phyloP scores from a whole-genome alignment of 805 yeast species.

The Sungouiozyma intestinalis region DNA sequence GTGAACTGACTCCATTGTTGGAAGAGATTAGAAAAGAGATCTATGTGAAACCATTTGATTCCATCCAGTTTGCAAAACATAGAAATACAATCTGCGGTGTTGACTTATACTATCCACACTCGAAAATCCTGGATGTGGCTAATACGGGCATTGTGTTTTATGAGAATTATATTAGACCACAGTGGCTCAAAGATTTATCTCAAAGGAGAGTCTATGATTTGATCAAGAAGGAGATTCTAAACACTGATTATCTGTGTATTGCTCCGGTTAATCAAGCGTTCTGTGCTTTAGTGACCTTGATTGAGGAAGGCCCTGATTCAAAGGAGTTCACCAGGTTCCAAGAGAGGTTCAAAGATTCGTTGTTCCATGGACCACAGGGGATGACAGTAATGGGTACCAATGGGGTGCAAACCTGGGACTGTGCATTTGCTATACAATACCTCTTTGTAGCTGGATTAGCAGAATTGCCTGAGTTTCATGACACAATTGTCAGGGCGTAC shows the following conservation, averaged over 20 bases:
- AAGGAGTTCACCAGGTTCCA: conserved; percentile 44
- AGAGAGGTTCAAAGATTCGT: conserved; percentile 58
- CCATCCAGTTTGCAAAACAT: conserved; percentile 57
- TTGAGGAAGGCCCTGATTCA: conserved; percentile 64
- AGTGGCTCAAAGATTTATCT: conserved; percentile 49
- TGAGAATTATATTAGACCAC: conserved; percentile 67
- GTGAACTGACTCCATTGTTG: conserved; percentile 56
- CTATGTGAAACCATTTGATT: conserved; percentile 53
- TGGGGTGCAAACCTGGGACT: conserved; percentile 97
- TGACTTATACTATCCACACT: conserved; percentile 90
- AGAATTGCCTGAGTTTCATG: conserved; percentile 52
- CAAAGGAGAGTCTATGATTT: conserved; percentile 48
- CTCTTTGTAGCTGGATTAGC: conserved; percentile 71
- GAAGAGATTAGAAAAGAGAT: conserved; percentile 64
- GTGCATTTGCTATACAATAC: conserved; percentile 82
- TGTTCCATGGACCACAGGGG: conserved; percentile 84
- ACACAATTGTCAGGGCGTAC: conserved; percentile 54
- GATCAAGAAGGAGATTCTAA: conserved; percentile 60
- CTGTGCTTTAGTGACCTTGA: conserved; percentile 58
- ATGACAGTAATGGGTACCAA: conserved; percentile 93
- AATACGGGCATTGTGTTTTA: conserved; percentile 53
- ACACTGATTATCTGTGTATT: conserved; percentile 74
- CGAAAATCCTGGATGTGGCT: conserved; percentile 48
- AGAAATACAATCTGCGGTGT: conserved; percentile 84
- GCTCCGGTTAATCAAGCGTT: conserved; percentile 93